Evolutionary conservation across 2,329 filamentous ascomycete genomes (phyloP), one percentile per base, ranked within the genome.

Genomic region (Cladophialophora psammophila): DNA sequence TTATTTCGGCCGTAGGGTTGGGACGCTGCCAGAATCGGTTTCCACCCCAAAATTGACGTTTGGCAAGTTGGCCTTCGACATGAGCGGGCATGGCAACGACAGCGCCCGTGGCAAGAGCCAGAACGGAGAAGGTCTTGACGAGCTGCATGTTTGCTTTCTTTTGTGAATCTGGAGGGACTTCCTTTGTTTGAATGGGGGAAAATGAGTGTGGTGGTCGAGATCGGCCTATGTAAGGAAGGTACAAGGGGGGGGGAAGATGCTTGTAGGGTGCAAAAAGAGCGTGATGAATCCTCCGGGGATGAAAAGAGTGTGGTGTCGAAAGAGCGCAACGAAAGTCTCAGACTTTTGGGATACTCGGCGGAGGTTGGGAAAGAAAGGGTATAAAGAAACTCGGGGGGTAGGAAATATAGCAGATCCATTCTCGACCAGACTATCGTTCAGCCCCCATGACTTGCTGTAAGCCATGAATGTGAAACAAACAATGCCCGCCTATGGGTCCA

Each of bases 81-180:
- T 58, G 45, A 20, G 65, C 59, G 34, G 77, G 77, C 54, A 75
- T 72, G 15, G 74, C 77, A 65, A 78, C 67, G 62, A 73, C 69
- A 52, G 73, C 72, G 35, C 69, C 68, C 53, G 63, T 64, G 57
- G 71, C 73, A 56, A 77, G 61, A 40, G 75, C 72, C 56, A 79
- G 62, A 45, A 75, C 60, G 60, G 77, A 76, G 69, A 78, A 45
- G 42, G 66, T 65, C 62, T 71, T 69, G 64, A 70, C 9, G 52
- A 68, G 48, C 52, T 67, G 54, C 71, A 72, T 72, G 20, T 71
- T 67, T 57, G 52, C 32, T 32, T 64, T 54, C 52, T 48, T 48
- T 64, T 10, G 26, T 56, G 32, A 53, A 35, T 7, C 15, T 26
- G 42, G 38, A 20, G 45, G 45, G 50, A n/a, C 10, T 34, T 48